Base-by-base conservation (phyloP, 2,329 filamentous ascomycete genomes). In the Ophiostoma sp. region DNA sequence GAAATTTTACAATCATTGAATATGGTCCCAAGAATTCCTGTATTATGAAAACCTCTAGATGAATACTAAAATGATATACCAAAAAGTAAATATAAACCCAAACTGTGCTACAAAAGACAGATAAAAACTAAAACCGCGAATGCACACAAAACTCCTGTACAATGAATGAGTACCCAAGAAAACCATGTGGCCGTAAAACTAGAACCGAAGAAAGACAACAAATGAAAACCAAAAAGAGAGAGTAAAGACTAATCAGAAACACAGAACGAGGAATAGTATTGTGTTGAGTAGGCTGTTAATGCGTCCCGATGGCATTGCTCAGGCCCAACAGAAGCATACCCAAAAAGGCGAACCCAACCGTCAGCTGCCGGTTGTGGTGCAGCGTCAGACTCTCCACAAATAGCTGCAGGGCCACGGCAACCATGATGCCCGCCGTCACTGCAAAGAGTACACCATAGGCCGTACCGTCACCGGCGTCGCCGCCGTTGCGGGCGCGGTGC, bases 391-490 rank as follows among this genome's bases (percentile, higher is more conserved):
- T 92, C 84, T 99, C 95, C 3, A 92, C 91, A 79, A 98, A 95
- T 7, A 99, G 85, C 82, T 97, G 93, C 79, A 99, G 82, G 2
- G 92, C 94, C 39, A 99, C 96, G 78, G 92, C 96, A 36, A 94
- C 91, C 96, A 99, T 98, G 78, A 99, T 97, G 0, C 96, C 96
- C 0, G 94, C 91, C 0, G 95, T 98, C 11, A 91, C 85, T 7
- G 94, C 95, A 84, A 99, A 99, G 83, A 98, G 91, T 70, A 88
- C 88, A 0, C 91, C 93, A 79, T 96, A 95, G 0, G 86, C 86
- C n/a, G 85, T 85, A n/a, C 85, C 82, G 72, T 87, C 85, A 19
- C 87, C 87, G 0, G 81, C 92, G 78, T 95, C 86, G 28, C 88
- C 87, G 72, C 87, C 81, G 2, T 83, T 85, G 59, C 83, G 77